phyloP scores from a whole-genome alignment of 208 protist genomes.

The Crithidia mellificae region DNA sequence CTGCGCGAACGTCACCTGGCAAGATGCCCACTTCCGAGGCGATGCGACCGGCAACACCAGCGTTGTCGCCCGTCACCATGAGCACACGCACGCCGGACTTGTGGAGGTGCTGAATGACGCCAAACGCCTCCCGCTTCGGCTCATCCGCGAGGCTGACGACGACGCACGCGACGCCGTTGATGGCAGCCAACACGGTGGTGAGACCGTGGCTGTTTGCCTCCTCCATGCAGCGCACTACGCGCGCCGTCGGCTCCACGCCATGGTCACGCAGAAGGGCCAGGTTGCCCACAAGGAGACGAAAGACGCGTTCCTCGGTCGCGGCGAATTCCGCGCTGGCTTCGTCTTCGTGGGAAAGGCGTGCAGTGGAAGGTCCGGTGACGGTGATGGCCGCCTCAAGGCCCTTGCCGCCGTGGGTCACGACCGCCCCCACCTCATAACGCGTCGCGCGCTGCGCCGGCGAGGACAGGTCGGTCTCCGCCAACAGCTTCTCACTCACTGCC shows the following conservation, averaged over 20 bases:
- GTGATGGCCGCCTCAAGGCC: conserved; percentile 54
- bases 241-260: conserved; percentile 34
- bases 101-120: conserved; percentile 72
- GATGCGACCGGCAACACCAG: conserved; percentile 56
- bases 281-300: conserved; percentile 80
- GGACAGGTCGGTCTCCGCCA: conserved; percentile 9
- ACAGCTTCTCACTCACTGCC: conserved; percentile 55
- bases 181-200: conserved; percentile 78
- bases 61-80: conserved; percentile 89
- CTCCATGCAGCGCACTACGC: conserved; percentile 31
- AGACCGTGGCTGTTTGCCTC: conserved; percentile 40
- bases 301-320: conserved; percentile 5
- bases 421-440: conserved; percentile 37
- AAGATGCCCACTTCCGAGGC: conserved; percentile 80
- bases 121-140: conserved; percentile 81
- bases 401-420: conserved; percentile 48
- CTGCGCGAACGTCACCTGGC: conserved; percentile 62
- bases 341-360: too few relatives aligned
- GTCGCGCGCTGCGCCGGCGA: conserved; percentile 5
- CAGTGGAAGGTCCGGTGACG: conserved; percentile 3
- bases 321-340: neutral
- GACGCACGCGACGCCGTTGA: conserved; percentile 55
- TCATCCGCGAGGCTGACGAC: conserved; percentile 84
- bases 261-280: conserved; percentile 47
- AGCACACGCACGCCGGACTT: conserved; percentile 43